phyloP scores from a whole-genome alignment of 805 yeast genomes.

The Barnettozyma populi region DNA sequence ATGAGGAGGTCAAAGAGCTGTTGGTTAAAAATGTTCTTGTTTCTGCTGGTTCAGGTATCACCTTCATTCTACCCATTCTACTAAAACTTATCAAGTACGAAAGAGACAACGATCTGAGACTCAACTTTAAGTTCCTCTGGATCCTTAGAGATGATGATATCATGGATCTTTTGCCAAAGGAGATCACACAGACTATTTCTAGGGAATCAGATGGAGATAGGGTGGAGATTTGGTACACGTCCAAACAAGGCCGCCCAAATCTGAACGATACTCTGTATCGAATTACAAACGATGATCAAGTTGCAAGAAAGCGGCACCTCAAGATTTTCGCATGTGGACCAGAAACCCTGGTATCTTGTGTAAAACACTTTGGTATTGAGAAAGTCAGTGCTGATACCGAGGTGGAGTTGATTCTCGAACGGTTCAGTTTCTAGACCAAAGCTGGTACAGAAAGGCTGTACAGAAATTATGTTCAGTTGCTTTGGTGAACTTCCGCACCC shows the following conservation, averaged over 20 bases:
- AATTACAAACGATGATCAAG: not conserved
- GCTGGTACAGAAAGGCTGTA: no score
- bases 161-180: slow-evolving; percentile 1
- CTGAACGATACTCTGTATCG: slow-evolving; percentile 11
- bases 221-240: slow-evolving; percentile 18
- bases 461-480: no score
- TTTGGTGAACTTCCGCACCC: no score
- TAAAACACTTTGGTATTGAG: slow-evolving; percentile 20
- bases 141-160: slow-evolving; percentile 14
- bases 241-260: slow-evolving; percentile 18
- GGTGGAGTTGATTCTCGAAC: slow-evolving; percentile 20
- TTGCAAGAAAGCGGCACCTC: slow-evolving; percentile 1
- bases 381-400: not conserved
- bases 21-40: slow-evolving; percentile 1
- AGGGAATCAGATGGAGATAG: not conserved
- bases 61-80: slow-evolving; percentile 8
- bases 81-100: slow-evolving; percentile 14
- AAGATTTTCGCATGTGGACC: slow-evolving; percentile 26
- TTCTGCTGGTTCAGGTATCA: slow-evolving; percentile 12
- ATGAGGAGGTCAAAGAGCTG: not conserved
- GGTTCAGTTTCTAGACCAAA: slow-evolving; percentile 19
- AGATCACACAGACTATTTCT: not conserved
- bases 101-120: slow-evolving; percentile 2
- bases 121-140: slow-evolving; percentile 22
- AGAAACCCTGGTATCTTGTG: slow-evolving; percentile 11